Conservation (phyloP, 176 grass and related monocot species). For the sorghum (Sorghum bicolor) region Sorghum_bicolor_NCBIv3 NC_012873.2:63747001-63747500, state of each 20-base stretch:
- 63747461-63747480: no score
- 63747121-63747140: conserved; percentile 51
- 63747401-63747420: no score
- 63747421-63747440: neutral
- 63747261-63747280: neutral
- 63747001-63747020: conserved; percentile 51
- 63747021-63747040: conserved; percentile 37
- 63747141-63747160: conserved; percentile 27
- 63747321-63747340: conserved; percentile 13
- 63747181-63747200: conserved; percentile 7
- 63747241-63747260: conserved; percentile 10
- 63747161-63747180: conserved; percentile 30
- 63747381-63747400: neutral
- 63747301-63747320: neutral
- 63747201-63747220: conserved; percentile 3
- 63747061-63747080: conserved; percentile 65
- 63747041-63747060: conserved; percentile 71
- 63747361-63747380: conserved; percentile 22
- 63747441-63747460: neutral
- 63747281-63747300: neutral
- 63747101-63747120: conserved; percentile 69
- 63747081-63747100: conserved; percentile 70
- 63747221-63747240: conserved; percentile 15
- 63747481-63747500: no score
- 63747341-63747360: conserved; percentile 7